Base-by-base conservation (phyloP, 2,329 filamentous ascomycete genomes). In the Penicillium sp. region DNA sequence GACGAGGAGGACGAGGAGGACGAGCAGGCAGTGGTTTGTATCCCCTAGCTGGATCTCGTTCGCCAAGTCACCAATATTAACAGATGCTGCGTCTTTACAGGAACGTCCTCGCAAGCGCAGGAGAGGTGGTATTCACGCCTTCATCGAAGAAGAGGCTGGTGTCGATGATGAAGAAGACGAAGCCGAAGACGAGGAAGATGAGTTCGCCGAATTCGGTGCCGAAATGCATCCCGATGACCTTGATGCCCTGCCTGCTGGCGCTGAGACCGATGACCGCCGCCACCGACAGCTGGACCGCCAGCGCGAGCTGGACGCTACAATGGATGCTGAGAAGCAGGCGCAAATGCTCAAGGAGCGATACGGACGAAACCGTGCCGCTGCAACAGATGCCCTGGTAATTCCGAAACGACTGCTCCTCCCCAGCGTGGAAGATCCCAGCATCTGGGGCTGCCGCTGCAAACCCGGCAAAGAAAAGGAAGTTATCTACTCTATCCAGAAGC, bases 91-190 rank as follows among this genome's bases (percentile, higher is more conserved):
- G 54, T 58, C 44, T 52, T 11, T 65, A 55, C 36, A 88, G 84
- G 83, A 83, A 58, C 86, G 91, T 71, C 90, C 91, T 57, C 86
- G 89, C 69, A 98, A 98, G 77, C 90, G 93, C 58, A 79, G 83
- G 71, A 89, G 88, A 75, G 87, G 90, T 65, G 85, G 85, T 64
- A 87, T 91, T 63, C 91, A 91, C 68, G 88, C 89, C 70, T 97
- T 97, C 86, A 88, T 99, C 79, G 95, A 99, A 87, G 91, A 94
- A 71, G 95, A 99, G 82, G 95, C 95, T 75, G 95, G 97, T 79
- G 95, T 99, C 67, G 95, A 98, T 72, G 95, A 90, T 59, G 88
- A 96, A 64, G 92, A 96, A 69, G 92, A 96, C 68, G 89, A 85
- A 66, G 90, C 91, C 61, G 92, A 96, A 64, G 92, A 96, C 53